A percentile compares a stretch with the other conserved stretches of the same genome.
Evolutionary conservation across 139 green algal genomes (phyloP).

Genomic region (Picochlorum sp.): DNA sequence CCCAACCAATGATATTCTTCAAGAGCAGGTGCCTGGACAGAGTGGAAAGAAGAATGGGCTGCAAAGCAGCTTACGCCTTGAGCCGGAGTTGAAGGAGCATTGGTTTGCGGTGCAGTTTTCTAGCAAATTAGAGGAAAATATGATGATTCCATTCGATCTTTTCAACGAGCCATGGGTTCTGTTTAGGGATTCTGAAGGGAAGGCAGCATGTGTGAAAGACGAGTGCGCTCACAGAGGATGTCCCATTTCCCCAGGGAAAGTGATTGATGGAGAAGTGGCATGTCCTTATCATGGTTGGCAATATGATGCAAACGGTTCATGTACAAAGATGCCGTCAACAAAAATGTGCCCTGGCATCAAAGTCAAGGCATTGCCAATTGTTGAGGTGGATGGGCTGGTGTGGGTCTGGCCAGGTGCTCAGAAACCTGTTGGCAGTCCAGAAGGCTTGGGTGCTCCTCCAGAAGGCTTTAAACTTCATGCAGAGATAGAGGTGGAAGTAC

Average conservation of each 20-base stretch:
- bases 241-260: constrained; percentile 76
- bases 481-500: constrained; percentile 83
- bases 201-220: constrained; percentile 45
- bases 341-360: constrained; percentile 54
- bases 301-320: constrained; percentile 69
- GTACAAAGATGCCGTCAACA: constrained; percentile 89
- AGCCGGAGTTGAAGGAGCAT: constrained; percentile 30
- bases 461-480: constrained; percentile 70
- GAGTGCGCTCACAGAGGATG: constrained; percentile 92
- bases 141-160: constrained; percentile 71
- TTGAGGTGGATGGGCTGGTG: constrained; percentile 88
- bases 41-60: constrained; percentile 11
- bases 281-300: constrained; percentile 96
- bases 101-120: constrained; percentile 34
- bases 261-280: constrained; percentile 50
- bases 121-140: constrained; percentile 15
- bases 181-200: constrained; percentile 58
- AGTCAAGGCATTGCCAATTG: constrained; percentile 62
- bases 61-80: constrained; percentile 24
- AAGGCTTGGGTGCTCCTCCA: constrained; percentile 43
- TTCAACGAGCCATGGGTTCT: constrained; percentile 95
- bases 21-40: too few relatives aligned
- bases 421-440: constrained; percentile 29
- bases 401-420: constrained; percentile 89
- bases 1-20: not conserved